Conservation (phyloP, 2,329 filamentous ascomycete genomes). For the Pseudocercospora ulei region DNA sequence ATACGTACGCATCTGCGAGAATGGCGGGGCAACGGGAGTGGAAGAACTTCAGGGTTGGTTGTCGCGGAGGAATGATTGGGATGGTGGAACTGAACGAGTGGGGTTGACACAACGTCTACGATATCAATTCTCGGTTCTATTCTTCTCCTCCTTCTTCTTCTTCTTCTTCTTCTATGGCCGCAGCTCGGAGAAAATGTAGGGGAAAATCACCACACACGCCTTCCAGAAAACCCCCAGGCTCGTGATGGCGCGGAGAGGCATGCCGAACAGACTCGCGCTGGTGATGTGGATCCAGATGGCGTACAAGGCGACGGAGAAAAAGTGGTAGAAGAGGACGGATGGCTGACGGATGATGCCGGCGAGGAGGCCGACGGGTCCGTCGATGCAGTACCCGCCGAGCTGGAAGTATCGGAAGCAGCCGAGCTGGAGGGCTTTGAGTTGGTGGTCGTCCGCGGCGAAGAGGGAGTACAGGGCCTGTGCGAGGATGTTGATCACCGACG, state of each 20-base stretch:
- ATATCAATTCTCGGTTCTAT: not conserved
- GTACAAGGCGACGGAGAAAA: conserved; percentile 85
- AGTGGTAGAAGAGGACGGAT: conserved; percentile 73
- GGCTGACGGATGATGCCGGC: conserved; percentile 72
- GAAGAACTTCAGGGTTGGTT: no score
- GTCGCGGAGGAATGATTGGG: no score
- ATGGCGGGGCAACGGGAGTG: no score
- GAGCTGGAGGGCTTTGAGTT: conserved; percentile 69
- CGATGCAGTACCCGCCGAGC: conserved; percentile 58
- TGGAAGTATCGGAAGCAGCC: conserved; percentile 94
- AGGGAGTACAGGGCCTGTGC: conserved; percentile 85
- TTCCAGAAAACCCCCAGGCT: conserved; percentile 47
- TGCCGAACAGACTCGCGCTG: conserved; percentile 38
- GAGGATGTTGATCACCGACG: conserved; percentile 92
- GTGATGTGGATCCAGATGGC: conserved; percentile 62
- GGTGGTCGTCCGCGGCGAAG: conserved; percentile 72
- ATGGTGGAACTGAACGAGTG: no score
- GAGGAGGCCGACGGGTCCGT: conserved; percentile 71
- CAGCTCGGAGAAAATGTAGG: conserved; percentile 41
- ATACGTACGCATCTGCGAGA: no score
- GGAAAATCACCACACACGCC: conserved; percentile 43
- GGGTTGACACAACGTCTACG: no score
- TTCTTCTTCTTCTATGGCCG: not conserved
- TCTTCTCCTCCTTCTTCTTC: not conserved
- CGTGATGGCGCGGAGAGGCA: conserved; percentile 35